Conservation (phyloP, 805 yeast species). For the Lipomyces mesembrius region DNA sequence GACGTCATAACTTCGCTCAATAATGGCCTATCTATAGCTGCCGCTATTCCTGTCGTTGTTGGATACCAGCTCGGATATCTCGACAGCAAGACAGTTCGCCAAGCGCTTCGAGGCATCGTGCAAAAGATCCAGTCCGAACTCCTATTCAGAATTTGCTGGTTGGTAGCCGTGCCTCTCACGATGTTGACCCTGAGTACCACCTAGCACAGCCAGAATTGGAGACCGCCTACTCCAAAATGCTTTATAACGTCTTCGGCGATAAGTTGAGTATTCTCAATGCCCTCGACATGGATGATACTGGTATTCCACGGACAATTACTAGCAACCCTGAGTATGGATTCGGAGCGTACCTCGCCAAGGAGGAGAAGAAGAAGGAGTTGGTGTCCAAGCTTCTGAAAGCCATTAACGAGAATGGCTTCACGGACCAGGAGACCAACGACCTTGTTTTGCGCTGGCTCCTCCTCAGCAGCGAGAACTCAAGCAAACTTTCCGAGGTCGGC, state of each 20-base stretch:
- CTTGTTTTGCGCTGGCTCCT: constrained; percentile 73
- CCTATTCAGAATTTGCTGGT: constrained; percentile 69
- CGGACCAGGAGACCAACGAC: constrained; percentile 57
- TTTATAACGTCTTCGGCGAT: constrained; percentile 66
- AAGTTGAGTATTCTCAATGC: constrained; percentile 67
- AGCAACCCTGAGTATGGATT: constrained; percentile 79
- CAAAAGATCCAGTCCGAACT: constrained; percentile 55
- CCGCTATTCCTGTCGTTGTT: constrained; percentile 51
- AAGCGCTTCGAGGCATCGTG: constrained; percentile 55
- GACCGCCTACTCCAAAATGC: constrained; percentile 74
- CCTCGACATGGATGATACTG: constrained; percentile 50
- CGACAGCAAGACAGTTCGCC: constrained; percentile 49
- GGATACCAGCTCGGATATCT: constrained; percentile 58
- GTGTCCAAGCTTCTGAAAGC: constrained; percentile 53
- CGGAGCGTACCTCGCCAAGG: constrained; percentile 68
- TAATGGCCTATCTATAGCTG: constrained; percentile 42
- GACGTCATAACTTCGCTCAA: constrained; percentile 66
- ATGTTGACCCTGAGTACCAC: constrained; percentile 37
- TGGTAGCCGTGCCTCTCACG: constrained; percentile 50
- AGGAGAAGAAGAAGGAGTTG: constrained; percentile 57
- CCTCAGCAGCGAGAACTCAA: constrained; percentile 40
- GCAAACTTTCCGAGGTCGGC: constrained; percentile 44
- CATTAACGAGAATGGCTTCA: constrained; percentile 44
- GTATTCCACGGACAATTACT: constrained; percentile 50
- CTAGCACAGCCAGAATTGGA: constrained; percentile 53